A percentile compares a stretch with the other conserved stretches of the same genome.
Conservation (phyloP, 345 rosid genomes). For the Salix suchowensis region DNA sequence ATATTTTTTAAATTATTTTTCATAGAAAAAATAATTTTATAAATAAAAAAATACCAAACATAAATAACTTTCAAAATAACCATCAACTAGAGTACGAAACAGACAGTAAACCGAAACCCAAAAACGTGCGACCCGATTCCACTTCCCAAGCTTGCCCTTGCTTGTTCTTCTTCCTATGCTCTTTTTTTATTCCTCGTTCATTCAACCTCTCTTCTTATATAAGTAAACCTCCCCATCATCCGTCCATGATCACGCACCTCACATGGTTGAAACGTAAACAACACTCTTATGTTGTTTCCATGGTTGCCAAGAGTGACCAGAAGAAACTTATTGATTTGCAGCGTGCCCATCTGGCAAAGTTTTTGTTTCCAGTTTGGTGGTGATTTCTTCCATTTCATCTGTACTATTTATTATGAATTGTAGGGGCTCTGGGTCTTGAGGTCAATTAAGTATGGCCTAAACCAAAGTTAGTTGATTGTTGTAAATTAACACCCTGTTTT, state of each 20-base stretch:
- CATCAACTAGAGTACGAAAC: too few species aligned
- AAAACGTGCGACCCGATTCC: too few species aligned
- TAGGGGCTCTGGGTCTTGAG: not conserved
- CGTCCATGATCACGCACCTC: not conserved
- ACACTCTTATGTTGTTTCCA: not conserved
- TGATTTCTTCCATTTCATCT: not conserved
- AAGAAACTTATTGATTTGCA: not conserved
- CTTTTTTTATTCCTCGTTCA: too few species aligned
- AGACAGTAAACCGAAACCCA: too few species aligned
- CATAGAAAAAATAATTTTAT: too few species aligned
- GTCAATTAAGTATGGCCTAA: not conserved
- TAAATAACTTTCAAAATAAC: too few species aligned
- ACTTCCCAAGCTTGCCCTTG: too few species aligned
- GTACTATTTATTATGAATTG: too few species aligned
- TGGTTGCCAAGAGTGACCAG: not conserved
- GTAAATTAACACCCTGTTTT: not conserved
- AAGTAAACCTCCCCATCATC: not conserved
- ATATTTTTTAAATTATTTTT: too few species aligned
- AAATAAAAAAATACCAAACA: too few species aligned
- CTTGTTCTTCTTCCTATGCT: too few species aligned
- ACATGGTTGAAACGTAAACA: not conserved
- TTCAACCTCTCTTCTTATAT: not conserved
- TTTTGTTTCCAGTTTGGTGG: not conserved
- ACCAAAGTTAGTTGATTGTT: not conserved
- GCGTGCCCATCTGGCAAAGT: conserved; percentile 4